A percentile compares a stretch with the other conserved stretches of the same genome.
phyloP scores from a whole-genome alignment of 805 yeast species.

The Isabelozyma heimii region DNA sequence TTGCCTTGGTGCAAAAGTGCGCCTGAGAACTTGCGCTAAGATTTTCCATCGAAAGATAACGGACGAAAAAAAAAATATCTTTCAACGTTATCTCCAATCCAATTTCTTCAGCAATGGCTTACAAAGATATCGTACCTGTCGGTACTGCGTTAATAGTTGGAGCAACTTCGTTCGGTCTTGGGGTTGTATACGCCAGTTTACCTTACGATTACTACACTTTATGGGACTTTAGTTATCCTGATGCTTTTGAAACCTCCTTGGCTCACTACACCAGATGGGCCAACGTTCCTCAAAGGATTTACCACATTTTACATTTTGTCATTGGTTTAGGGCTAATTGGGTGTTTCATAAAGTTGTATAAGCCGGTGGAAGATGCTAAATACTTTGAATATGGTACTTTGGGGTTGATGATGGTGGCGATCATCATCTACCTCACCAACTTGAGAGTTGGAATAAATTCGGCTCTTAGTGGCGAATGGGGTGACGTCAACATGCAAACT shows the following conservation, averaged over 20 bases:
- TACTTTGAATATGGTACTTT: conserved; percentile 88
- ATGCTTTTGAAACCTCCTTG: conserved; percentile 58
- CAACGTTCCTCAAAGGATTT: conserved; percentile 55
- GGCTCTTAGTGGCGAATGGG: conserved; percentile 78
- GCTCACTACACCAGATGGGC: conserved; percentile 76
- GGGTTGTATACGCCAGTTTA: conserved; percentile 73
- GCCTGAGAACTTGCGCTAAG: no score
- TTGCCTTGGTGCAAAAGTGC: no score
- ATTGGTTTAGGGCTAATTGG: conserved; percentile 69
- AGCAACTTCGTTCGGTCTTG: conserved; percentile 77
- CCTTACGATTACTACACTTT: conserved; percentile 79
- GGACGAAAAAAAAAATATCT: background rate
- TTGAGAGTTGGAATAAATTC: conserved; percentile 76
- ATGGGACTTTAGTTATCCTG: conserved; percentile 53
- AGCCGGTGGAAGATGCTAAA: conserved; percentile 82
- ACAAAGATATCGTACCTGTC: conserved; percentile 45
- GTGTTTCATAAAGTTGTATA: conserved; percentile 71
- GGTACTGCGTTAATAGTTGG: conserved; percentile 41
- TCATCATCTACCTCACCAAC: conserved; percentile 83
- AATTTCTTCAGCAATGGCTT: conserved; percentile 14
- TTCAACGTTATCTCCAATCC: background rate
- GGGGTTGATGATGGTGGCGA: conserved; percentile 65
- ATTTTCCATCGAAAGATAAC: no score
- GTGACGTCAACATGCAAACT: conserved; percentile 82
- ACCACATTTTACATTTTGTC: conserved; percentile 62